These are phyloP conservation scores for Schwanniomyces etchellsii DNA, from an alignment of 1,139 yeast species.

Conservation along the genomic window DNA sequence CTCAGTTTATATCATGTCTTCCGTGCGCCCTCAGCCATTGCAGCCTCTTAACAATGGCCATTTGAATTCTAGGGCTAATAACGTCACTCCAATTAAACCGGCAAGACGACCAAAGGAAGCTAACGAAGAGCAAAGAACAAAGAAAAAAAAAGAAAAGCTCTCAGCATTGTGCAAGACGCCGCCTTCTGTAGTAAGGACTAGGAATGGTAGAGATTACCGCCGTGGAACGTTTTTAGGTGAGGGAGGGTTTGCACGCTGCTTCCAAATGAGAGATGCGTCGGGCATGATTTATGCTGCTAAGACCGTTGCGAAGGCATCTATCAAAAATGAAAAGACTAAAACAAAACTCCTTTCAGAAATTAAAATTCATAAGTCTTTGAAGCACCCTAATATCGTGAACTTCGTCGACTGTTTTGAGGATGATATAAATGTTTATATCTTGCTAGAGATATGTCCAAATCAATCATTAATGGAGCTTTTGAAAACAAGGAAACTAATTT, in stretches of 20 bases:
- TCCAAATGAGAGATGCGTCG: slow-evolving; percentile 86
- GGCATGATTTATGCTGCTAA: slow-evolving; percentile 94
- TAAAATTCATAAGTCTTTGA: slow-evolving; percentile 87
- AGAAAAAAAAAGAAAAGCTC: slow-evolving; percentile 78
- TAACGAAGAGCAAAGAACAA: slow-evolving; percentile 15
- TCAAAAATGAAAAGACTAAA: slow-evolving; percentile 85
- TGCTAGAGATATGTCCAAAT: slow-evolving; percentile 91
- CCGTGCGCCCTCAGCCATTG: slow-evolving; percentile 37
- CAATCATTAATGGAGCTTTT: slow-evolving; percentile 90
- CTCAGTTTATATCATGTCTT: slow-evolving; percentile 21
- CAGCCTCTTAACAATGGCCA: slow-evolving; percentile 46
- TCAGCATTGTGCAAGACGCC: slow-evolving; percentile 92
- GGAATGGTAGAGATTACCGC: slow-evolving; percentile 83
- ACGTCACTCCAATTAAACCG: slow-evolving; percentile 39
- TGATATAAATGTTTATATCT: slow-evolving; percentile 85
- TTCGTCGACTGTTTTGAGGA: slow-evolving; percentile 95
- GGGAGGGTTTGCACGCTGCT: slow-evolving; percentile 99
- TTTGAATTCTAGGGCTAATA: slow-evolving; percentile 31
- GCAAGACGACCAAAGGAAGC: slow-evolving; percentile 27
- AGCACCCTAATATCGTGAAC: slow-evolving; percentile 85
- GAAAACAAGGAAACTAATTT: slow-evolving; percentile 72
- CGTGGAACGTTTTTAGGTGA: slow-evolving; percentile 92
- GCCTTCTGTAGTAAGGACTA: slow-evolving; percentile 83
- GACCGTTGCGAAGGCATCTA: slow-evolving; percentile 94
- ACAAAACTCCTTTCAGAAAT: slow-evolving; percentile 88